A percentile compares a stretch with the other conserved stretches of the same genome.
These are phyloP conservation scores for Cercospora zeina DNA, from an alignment of 2,329 filamentous ascomycete genomes.

Conservation along the genomic window DNA sequence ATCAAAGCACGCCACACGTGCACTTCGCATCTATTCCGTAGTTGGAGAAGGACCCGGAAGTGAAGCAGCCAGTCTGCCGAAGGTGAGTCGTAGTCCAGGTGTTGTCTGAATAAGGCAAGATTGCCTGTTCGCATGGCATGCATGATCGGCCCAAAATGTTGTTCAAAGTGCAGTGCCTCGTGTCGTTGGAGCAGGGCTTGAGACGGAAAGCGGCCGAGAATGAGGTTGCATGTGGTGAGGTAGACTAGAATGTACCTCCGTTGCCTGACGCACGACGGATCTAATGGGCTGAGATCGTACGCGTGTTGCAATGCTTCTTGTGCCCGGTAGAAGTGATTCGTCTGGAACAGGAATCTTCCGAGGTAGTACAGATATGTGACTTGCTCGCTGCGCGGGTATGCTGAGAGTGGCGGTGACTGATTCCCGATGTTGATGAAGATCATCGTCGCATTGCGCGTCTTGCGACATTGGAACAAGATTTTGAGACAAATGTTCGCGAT, in stretches of 20 bases:
- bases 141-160: slow-evolving; percentile 73
- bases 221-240: slow-evolving; percentile 77
- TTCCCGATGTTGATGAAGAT: slow-evolving; percentile 86
- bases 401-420: slow-evolving; percentile 74
- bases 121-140: slow-evolving; percentile 71
- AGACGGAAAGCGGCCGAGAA: slow-evolving; percentile 81
- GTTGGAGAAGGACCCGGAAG: slow-evolving; percentile 71
- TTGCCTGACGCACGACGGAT: slow-evolving; percentile 59
- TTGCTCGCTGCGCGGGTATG: slow-evolving; percentile 81
- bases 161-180: slow-evolving; percentile 65
- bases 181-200: slow-evolving; percentile 64
- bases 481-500: slow-evolving; percentile 90
- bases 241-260: slow-evolving; percentile 78
- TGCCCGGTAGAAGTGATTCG: slow-evolving; percentile 77
- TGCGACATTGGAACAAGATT: slow-evolving; percentile 82
- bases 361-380: slow-evolving; percentile 95
- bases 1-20: slow-evolving; percentile 82
- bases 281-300: slow-evolving; percentile 69
- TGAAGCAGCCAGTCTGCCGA: slow-evolving; percentile 72
- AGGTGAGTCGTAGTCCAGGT: slow-evolving; percentile 57
- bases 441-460: slow-evolving; percentile 79
- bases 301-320: slow-evolving; percentile 73
- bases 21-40: slow-evolving; percentile 75
- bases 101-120: slow-evolving; percentile 69
- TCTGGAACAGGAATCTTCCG: slow-evolving; percentile 83